phyloP scores from a whole-genome alignment of 352 stramenopile species.

The Phytophthora palmivora region DNA sequence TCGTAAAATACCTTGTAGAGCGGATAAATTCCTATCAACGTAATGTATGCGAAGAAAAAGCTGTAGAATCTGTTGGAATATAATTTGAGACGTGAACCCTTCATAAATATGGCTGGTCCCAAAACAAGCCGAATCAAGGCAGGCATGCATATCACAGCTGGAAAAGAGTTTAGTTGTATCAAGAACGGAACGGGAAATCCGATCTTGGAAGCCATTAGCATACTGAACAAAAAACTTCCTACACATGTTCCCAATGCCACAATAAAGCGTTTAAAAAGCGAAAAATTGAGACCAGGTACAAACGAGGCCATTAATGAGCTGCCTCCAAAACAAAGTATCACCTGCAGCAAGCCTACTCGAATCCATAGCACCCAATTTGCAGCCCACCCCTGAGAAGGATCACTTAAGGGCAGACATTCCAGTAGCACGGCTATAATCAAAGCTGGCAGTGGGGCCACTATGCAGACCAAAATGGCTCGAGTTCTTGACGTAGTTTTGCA shows the following conservation, averaged over 20 bases:
- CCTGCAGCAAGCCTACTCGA: not conserved
- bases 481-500: too few species aligned
- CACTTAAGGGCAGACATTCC: not conserved
- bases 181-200: conserved; percentile 8
- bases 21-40: too few species aligned
- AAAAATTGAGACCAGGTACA: conserved; percentile 1
- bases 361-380: too few species aligned
- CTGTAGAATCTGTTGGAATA: too few species aligned
- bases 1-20: too few species aligned
- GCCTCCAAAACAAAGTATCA: not conserved
- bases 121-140: too few species aligned
- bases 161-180: conserved; percentile 2
- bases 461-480: too few species aligned
- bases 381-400: conserved; percentile 6
- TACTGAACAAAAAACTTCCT: not conserved
- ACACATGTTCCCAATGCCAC: not conserved
- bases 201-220: not conserved
- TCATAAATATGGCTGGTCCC: too few species aligned
- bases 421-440: not conserved
- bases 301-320: not conserved
- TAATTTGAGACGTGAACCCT: too few species aligned
- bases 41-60: too few species aligned
- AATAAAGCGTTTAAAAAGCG: not conserved
- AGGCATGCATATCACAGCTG: not conserved
- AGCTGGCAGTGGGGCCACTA: too few species aligned